phyloP scores from a whole-genome alignment of 2,329 filamentous ascomycete species.

The Graphilbum ipis-grandicollis region DNA sequence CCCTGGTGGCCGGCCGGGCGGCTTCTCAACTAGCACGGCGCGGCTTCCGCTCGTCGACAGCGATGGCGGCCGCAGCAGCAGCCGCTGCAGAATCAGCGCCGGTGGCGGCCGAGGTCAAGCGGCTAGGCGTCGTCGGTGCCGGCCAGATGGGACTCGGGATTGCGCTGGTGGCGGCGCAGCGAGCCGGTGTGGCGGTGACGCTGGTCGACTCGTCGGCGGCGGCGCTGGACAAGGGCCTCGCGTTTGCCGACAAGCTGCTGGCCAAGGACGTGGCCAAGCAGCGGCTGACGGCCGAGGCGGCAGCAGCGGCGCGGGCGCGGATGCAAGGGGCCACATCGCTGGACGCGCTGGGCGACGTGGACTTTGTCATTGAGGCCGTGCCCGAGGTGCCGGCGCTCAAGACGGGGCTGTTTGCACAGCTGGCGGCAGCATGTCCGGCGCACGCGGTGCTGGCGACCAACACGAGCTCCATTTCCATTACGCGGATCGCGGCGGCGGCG shows the following conservation, averaged over 20 bases:
- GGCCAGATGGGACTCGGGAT: slow-evolving; percentile 97
- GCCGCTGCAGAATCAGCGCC: too few relatives aligned
- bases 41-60: slow-evolving; percentile 59
- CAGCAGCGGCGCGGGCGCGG: slow-evolving; percentile 52
- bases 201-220: slow-evolving; percentile 72
- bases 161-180: slow-evolving; percentile 80
- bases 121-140: slow-evolving; percentile 78
- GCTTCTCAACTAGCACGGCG: slow-evolving; percentile 14
- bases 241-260: slow-evolving; percentile 87
- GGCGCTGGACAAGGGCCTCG: slow-evolving; percentile 74
- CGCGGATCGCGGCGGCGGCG: slow-evolving; percentile 80
- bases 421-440: slow-evolving; percentile 64
- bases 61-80: too few relatives aligned
- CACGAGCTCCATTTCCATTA: slow-evolving; percentile 97
- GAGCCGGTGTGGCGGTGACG: slow-evolving; percentile 66
- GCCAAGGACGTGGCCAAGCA: slow-evolving; percentile 84
- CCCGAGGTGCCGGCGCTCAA: slow-evolving; percentile 85
- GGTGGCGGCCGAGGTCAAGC: slow-evolving; percentile 53
- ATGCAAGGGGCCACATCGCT: slow-evolving; percentile 56
- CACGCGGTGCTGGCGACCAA: slow-evolving; percentile 92
- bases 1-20: neutral
- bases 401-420: slow-evolving; percentile 65
- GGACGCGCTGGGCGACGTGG: slow-evolving; percentile 62
- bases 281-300: slow-evolving; percentile 65
- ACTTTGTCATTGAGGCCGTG: slow-evolving; percentile 96